Conservation (phyloP, 2,329 filamentous ascomycete species). For the Trichophyton equinum region DNA sequence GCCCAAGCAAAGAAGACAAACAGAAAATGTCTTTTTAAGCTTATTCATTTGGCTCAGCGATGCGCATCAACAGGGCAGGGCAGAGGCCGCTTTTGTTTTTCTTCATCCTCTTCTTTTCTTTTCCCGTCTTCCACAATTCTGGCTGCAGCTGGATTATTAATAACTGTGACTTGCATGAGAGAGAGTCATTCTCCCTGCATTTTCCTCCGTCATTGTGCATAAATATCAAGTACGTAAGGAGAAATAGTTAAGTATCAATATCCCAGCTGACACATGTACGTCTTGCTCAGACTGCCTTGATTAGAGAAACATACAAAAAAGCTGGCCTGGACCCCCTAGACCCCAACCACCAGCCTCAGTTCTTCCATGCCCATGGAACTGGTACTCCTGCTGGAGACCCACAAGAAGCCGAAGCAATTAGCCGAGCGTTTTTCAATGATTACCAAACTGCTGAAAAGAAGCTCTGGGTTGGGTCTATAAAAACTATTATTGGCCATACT, state of each 20-base stretch:
- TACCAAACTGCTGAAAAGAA: background rate
- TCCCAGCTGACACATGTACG: slow-evolving; percentile 2
- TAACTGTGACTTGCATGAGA: background rate
- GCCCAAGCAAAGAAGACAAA: background rate
- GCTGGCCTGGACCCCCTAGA: slow-evolving; percentile 16
- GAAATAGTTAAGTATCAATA: background rate
- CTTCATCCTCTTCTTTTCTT: background rate
- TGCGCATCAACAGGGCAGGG: background rate
- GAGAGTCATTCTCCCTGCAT: background rate
- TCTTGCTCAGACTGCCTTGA: slow-evolving; percentile 20
- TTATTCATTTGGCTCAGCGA: background rate
- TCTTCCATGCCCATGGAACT: slow-evolving; percentile 21
- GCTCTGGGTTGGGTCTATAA: slow-evolving; percentile 19
- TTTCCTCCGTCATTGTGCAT: background rate
- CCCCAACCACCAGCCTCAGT: background rate
- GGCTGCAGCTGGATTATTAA: background rate
- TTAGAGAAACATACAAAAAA: slow-evolving; percentile 21
- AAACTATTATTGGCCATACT: slow-evolving; percentile 20
- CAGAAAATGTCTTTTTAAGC: slow-evolving; percentile 4
- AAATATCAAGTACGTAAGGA: background rate
- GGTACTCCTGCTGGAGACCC: slow-evolving; percentile 24
- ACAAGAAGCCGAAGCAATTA: slow-evolving; percentile 14
- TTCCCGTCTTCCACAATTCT: too few relatives aligned
- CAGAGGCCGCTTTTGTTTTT: background rate
- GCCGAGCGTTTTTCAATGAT: slow-evolving; percentile 9